Conservation (phyloP, 2,329 filamentous ascomycete genomes). For the Cadophora sp. region DNA sequence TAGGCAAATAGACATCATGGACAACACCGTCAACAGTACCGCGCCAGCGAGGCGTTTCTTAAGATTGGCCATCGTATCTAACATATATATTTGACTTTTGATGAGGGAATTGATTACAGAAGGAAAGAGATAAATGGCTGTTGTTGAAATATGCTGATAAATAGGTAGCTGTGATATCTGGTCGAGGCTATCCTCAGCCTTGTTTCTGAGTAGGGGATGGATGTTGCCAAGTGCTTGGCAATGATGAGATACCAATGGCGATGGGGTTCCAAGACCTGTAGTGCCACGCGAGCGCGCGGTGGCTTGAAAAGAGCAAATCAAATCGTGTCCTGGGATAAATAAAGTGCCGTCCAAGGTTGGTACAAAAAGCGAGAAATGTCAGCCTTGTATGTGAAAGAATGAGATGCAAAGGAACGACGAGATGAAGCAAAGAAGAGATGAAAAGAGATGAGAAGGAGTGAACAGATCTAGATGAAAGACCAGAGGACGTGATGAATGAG, state of each 20-base stretch:
- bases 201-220: slow-evolving; percentile 7
- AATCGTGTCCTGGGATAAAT: background rate
- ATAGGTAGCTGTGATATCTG: background rate
- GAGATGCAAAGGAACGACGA: background rate
- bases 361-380: background rate
- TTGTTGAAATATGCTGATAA: background rate
- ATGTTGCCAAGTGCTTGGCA: slow-evolving; percentile 3
- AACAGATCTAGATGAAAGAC: background rate
- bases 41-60: slow-evolving; percentile 35
- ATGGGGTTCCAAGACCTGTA: background rate
- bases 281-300: background rate
- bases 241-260: slow-evolving; percentile 5
- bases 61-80: slow-evolving; percentile 21
- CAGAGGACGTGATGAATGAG: slow-evolving; percentile 3
- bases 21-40: slow-evolving; percentile 34
- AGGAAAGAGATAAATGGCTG: background rate
- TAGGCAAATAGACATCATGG: slow-evolving; percentile 32
- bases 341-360: background rate
- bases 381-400: slow-evolving; percentile 1
- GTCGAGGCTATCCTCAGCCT: slow-evolving; percentile 14
- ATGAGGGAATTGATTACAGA: background rate
- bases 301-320: slow-evolving; percentile 8
- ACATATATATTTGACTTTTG: background rate
- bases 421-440: background rate
- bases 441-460: background rate